Evolutionary conservation across 352 stramenopile genomes (phyloP).

Genomic region (Phytopythium oedochilum): DNA sequence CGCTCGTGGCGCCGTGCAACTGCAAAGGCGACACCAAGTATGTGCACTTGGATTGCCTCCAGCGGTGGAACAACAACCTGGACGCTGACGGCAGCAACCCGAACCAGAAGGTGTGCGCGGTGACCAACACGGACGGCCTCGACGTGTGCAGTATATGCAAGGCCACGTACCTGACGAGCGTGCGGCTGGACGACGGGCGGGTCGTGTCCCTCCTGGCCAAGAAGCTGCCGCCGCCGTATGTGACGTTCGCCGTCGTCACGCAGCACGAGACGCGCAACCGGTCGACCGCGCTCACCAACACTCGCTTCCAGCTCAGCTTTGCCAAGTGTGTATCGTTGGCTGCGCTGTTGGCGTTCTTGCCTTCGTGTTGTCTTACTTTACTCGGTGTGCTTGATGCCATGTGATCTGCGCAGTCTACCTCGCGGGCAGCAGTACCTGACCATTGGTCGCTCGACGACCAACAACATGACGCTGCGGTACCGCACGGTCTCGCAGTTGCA

Average conservation of each 20-base stretch:
- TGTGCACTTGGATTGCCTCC: constrained; percentile 89
- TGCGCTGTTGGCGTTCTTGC: background rate
- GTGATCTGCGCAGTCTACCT: constrained; percentile 30
- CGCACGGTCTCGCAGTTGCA: constrained; percentile 84
- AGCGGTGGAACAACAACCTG: constrained; percentile 91
- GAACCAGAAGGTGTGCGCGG: constrained; percentile 86
- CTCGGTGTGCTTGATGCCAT: background rate
- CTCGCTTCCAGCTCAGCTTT: constrained; percentile 91
- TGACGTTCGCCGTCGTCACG: constrained; percentile 90
- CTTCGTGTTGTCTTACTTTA: background rate
- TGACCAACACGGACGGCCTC: constrained; percentile 86
- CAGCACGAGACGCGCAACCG: constrained; percentile 84
- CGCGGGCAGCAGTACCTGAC: constrained; percentile 68
- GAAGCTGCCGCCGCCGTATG: constrained; percentile 84
- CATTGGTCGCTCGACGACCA: constrained; percentile 75
- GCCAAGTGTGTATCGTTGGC: constrained; percentile 57
- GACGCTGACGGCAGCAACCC: constrained; percentile 71
- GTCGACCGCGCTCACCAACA: constrained; percentile 86
- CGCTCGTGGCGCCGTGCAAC: constrained; percentile 86
- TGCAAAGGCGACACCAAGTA: constrained; percentile 93
- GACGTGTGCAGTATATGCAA: constrained; percentile 92
- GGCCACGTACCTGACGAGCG: constrained; percentile 86
- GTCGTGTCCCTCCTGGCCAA: constrained; percentile 84
- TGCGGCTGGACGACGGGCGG: constrained; percentile 81
- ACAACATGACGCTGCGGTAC: constrained; percentile 85